A percentile compares a stretch with the other conserved stretches of the same genome.
Evolutionary conservation across 2,329 filamentous ascomycete species (phyloP).

Genomic region (Fusarium scirpi): DNA sequence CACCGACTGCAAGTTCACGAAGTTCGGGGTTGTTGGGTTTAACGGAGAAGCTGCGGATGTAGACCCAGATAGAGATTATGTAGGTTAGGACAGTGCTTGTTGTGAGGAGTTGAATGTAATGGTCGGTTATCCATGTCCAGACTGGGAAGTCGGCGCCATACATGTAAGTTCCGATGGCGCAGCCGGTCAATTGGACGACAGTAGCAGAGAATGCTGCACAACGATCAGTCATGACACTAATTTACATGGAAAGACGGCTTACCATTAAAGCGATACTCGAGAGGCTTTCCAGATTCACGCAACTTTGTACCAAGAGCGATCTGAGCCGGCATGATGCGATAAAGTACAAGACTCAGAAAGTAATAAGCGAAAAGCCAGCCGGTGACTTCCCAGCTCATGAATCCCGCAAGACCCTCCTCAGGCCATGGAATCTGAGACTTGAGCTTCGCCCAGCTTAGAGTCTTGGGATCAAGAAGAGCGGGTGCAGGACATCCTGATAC

Average conservation of each 20-base stretch:
- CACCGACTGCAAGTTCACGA: slow-evolving; percentile 83
- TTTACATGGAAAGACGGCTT: slow-evolving; percentile 15
- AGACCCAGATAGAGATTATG: slow-evolving; percentile 78
- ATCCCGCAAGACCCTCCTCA: slow-evolving; percentile 70
- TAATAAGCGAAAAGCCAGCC: slow-evolving; percentile 81
- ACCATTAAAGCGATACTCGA: slow-evolving; percentile 85
- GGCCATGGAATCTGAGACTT: slow-evolving; percentile 84
- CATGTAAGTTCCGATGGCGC: slow-evolving; percentile 76
- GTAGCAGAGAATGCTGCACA: slow-evolving; percentile 76
- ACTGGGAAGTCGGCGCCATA: slow-evolving; percentile 83
- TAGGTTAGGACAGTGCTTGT: slow-evolving; percentile 82
- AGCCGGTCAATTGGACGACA: slow-evolving; percentile 74
- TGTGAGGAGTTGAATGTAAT: slow-evolving; percentile 86
- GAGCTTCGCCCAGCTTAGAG: slow-evolving; percentile 74
- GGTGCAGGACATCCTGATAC: slow-evolving; percentile 87
- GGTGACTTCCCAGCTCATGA: slow-evolving; percentile 75
- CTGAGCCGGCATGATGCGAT: slow-evolving; percentile 78
- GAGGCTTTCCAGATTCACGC: slow-evolving; percentile 70
- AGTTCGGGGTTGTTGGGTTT: slow-evolving; percentile 74
- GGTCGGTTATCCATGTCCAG: slow-evolving; percentile 91
- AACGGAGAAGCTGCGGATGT: slow-evolving; percentile 81
- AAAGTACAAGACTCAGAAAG: slow-evolving; percentile 75
- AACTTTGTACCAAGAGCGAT: slow-evolving; percentile 76
- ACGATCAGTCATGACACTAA: rapidly evolving
- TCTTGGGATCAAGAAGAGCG: slow-evolving; percentile 75